A percentile compares a stretch with the other conserved stretches of the same genome.
Evolutionary conservation across 305 asterid genomes (phyloP).

Genomic region (Euphrasia arctica): DNA sequence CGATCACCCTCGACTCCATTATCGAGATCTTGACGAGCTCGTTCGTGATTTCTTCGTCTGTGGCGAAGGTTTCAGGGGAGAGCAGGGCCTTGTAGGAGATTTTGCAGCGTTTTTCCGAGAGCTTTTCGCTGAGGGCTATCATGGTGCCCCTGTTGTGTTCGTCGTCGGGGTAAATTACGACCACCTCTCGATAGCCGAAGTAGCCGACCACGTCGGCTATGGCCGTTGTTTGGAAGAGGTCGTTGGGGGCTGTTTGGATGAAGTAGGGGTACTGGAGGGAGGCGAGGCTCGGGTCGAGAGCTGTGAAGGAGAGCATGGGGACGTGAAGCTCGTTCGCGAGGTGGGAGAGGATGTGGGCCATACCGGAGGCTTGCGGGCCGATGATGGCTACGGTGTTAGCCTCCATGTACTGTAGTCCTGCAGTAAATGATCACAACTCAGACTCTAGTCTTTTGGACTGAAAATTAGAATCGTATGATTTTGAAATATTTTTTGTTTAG

Average conservation of each 20-base stretch:
- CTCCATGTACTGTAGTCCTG: slow-evolving; percentile 61
- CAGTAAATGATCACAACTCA: too few species aligned
- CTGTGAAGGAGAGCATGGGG: slow-evolving; percentile 61
- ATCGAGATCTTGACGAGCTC: slow-evolving; percentile 35
- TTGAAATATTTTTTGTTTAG: too few species aligned
- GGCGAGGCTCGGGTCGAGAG: slow-evolving; percentile 54
- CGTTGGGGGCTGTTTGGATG: slow-evolving; percentile 56
- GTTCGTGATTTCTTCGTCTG: slow-evolving; percentile 31
- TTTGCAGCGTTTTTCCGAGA: slow-evolving; percentile 40
- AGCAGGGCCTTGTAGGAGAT: slow-evolving; percentile 45
- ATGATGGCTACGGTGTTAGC: slow-evolving; percentile 51
- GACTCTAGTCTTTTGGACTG: too few species aligned
- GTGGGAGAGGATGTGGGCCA: slow-evolving; percentile 61
- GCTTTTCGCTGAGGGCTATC: slow-evolving; percentile 41
- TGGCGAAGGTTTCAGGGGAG: slow-evolving; percentile 37
- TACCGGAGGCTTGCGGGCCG: slow-evolving; percentile 54
- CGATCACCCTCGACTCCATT: slow-evolving; percentile 52
- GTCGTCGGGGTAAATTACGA: slow-evolving; percentile 45
- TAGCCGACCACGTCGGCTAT: slow-evolving; percentile 47
- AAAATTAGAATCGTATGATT: too few species aligned
- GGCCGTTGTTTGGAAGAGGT: slow-evolving; percentile 53
- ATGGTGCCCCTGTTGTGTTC: slow-evolving; percentile 51
- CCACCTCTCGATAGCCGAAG: slow-evolving; percentile 45
- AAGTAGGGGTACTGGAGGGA: slow-evolving; percentile 62
- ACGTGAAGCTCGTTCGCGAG: slow-evolving; percentile 59